Conservation (phyloP, 2,329 filamentous ascomycete genomes). For the Helicocarpus griseus region DNA sequence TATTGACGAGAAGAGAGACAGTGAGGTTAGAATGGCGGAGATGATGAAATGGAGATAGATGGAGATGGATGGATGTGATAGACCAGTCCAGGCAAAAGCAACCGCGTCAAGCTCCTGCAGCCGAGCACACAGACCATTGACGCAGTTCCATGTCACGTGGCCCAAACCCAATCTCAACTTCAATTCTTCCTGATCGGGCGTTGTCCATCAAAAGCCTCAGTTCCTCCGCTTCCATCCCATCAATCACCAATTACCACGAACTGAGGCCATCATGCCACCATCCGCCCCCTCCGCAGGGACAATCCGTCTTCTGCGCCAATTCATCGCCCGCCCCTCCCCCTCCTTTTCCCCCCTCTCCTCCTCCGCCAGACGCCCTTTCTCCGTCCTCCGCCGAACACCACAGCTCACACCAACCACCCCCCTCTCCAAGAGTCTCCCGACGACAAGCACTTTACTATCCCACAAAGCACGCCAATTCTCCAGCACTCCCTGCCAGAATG, state of each 20-base stretch:
- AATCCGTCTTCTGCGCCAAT: slow-evolving; percentile 25
- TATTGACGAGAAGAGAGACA: not conserved
- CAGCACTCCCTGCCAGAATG: slow-evolving; percentile 46
- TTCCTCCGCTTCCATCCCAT: slow-evolving; percentile 1
- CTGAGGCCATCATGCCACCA: slow-evolving; percentile 12
- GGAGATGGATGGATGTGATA: not conserved
- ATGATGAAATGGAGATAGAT: not conserved
- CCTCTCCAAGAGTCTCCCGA: slow-evolving; percentile 5
- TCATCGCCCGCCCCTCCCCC: slow-evolving; percentile 17
- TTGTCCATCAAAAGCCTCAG: not conserved
- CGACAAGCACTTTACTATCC: not conserved
- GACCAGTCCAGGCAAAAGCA: slow-evolving; percentile 11
- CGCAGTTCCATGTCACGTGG: slow-evolving; percentile 21
- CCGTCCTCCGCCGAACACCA: slow-evolving; percentile 17
- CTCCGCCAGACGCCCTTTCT: slow-evolving; percentile 19
- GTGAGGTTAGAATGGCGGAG: too few species aligned
- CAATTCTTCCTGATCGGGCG: slow-evolving; percentile 5
- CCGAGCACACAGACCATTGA: slow-evolving; percentile 15
- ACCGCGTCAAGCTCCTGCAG: slow-evolving; percentile 31
- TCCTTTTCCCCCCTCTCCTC: slow-evolving; percentile 15
- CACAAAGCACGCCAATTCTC: slow-evolving; percentile 43
- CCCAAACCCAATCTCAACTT: slow-evolving; percentile 1
- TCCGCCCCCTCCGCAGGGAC: slow-evolving; percentile 27
- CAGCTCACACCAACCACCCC: slow-evolving; percentile 7
- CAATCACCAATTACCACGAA: slow-evolving; percentile 2